Conservation (phyloP, 345 rosid genomes). For the Acer negundo region DNA sequence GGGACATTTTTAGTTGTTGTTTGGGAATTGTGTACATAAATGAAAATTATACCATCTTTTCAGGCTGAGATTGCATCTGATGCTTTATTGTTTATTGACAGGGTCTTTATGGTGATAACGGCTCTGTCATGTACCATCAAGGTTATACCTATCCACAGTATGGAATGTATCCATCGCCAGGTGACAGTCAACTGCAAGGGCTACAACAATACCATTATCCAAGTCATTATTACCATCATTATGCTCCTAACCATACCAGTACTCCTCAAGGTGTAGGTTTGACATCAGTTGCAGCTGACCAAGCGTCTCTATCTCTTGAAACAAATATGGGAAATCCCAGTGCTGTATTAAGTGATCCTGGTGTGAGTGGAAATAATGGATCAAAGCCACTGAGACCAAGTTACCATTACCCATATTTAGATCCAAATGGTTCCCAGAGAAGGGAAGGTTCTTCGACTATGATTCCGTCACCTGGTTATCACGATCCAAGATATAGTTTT, state of each 20-base stretch:
- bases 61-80: slow-evolving; percentile 7
- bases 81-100: slow-evolving; percentile 30
- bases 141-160: slow-evolving; percentile 46
- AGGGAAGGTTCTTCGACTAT: slow-evolving; percentile 40
- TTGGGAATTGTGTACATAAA: neutral
- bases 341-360: slow-evolving; percentile 31
- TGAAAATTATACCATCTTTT: neutral
- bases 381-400: slow-evolving; percentile 40
- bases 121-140: slow-evolving; percentile 43
- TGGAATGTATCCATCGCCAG: slow-evolving; percentile 43
- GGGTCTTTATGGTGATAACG: slow-evolving; percentile 43
- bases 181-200: slow-evolving; percentile 42
- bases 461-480: slow-evolving; percentile 37
- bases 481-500: slow-evolving; percentile 53
- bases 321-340: slow-evolving; percentile 30
- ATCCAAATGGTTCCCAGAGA: slow-evolving; percentile 39
- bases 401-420: slow-evolving; percentile 41
- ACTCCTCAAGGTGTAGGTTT: slow-evolving; percentile 31
- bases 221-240: slow-evolving; percentile 41
- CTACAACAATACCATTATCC: slow-evolving; percentile 59
- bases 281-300: slow-evolving; percentile 27
- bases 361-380: slow-evolving; percentile 38
- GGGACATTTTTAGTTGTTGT: neutral
- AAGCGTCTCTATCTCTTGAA: slow-evolving; percentile 34
- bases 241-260: slow-evolving; percentile 14